Evolutionary conservation across 768 basidiomycete genomes (phyloP), one percentile per base, ranked within the genome.

Genomic region (Scleroderma bovista): DNA sequence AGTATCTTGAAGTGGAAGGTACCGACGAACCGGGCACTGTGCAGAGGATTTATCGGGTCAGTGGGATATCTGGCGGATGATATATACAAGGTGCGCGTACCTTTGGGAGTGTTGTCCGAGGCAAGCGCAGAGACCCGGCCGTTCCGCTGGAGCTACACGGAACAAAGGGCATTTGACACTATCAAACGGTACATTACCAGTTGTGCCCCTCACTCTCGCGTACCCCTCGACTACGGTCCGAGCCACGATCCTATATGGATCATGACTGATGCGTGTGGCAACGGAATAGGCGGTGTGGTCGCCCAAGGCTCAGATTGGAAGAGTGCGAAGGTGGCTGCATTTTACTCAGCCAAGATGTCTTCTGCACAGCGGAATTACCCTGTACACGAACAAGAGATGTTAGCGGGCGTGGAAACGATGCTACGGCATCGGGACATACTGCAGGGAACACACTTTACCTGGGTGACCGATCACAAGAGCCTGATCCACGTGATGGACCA

Each of bases 301-400:
- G 34, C 48, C 0, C 52, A 50, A 22, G 52, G 52, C 0, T 1
- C 1, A 0, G 44, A 53, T 1, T 53, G 48, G 48, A 15, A 29
- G 2, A 34, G 16, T 0, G 29, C 38, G 4, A 10, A 22, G 17
- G n/a, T 53, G 1, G 47, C 47, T 8, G 43, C 46, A 0, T 52
- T 52, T 15, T 54, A 39, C n/a, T 48, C 43, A 1, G 51, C 47
- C 0, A 74, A 72, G 41, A 51, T 73, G 3, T 69, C 60, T 16
- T 26, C 63, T 0, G 65, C 71, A 0, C 70, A 74, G 47, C 69
- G 70, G 22, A 74, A n/a, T n/a, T n/a, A n/a, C n/a, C n/a, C n/a
- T n/a, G n/a, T n/a, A n/a, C n/a, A n/a, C n/a, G n/a, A n/a, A 45
- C 66, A 68, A 7, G 72, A 75, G 24, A 56, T 74, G 57, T 47